Evolutionary conservation across 805 yeast genomes (phyloP).

Genomic region (Zygosaccharomyces bisporus): DNA sequence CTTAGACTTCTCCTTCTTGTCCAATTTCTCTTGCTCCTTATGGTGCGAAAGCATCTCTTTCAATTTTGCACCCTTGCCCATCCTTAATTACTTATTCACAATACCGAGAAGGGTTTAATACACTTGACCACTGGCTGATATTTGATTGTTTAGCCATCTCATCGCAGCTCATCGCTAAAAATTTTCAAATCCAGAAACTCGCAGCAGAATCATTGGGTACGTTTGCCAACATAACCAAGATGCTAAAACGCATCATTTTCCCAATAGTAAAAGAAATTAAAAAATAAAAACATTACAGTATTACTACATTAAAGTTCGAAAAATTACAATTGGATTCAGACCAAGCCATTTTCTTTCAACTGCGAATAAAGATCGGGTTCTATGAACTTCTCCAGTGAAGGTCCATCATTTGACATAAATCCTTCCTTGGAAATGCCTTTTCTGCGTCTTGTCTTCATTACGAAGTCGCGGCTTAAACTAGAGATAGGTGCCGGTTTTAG

Average conservation of each 20-base stretch:
- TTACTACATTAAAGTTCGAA: too few relatives aligned
- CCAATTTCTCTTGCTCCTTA: slow-evolving; percentile 25
- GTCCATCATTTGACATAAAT: slow-evolving; percentile 32
- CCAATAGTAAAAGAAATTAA: too few relatives aligned
- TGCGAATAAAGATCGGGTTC: slow-evolving; percentile 55
- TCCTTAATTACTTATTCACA: slow-evolving; percentile 10
- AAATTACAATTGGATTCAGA: slow-evolving; percentile 7
- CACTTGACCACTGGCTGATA: background rate
- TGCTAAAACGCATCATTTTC: too few relatives aligned
- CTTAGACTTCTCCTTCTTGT: slow-evolving; percentile 25
- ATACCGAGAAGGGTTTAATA: slow-evolving; percentile 1
- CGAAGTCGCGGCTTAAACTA: slow-evolving; percentile 81
- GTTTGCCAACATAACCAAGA: background rate
- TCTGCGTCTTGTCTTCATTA: slow-evolving; percentile 81
- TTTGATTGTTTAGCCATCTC: slow-evolving; percentile 13
- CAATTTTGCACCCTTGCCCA: slow-evolving; percentile 36
- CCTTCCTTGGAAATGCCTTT: slow-evolving; percentile 75
- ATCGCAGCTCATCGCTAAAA: slow-evolving; percentile 28
- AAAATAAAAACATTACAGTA: background rate
- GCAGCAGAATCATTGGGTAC: background rate
- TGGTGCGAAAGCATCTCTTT: slow-evolving; percentile 31
- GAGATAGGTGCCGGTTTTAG: slow-evolving; percentile 69
- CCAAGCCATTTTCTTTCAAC: slow-evolving; percentile 48
- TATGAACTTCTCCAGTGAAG: slow-evolving; percentile 55
- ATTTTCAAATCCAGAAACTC: slow-evolving; percentile 6